A percentile compares a stretch with the other conserved stretches of the same genome.
Conservation (phyloP, 352 stramenopile genomes). For the Phytophthora syringae region DNA sequence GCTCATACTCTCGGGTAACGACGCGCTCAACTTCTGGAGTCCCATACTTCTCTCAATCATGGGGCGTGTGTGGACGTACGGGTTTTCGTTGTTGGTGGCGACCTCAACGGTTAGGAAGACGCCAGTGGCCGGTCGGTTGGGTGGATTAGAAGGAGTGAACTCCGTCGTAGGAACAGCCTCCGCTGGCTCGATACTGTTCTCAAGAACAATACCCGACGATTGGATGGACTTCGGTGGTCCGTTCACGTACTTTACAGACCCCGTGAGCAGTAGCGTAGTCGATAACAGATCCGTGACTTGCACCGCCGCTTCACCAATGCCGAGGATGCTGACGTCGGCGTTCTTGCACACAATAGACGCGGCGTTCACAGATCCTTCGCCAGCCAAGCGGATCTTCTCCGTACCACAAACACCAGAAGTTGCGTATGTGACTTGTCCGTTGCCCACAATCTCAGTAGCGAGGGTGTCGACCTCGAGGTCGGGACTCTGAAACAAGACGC, state of each 20-base stretch:
- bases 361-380: conserved; percentile 44
- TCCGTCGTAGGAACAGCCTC: conserved; percentile 4
- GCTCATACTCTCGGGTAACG: conserved; percentile 31
- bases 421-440: conserved; percentile 46
- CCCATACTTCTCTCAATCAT: conserved; percentile 9
- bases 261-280: conserved; percentile 35
- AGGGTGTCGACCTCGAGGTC: conserved; percentile 11
- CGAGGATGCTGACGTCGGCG: conserved; percentile 48
- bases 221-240: conserved; percentile 40
- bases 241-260: conserved; percentile 45
- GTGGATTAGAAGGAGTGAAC: conserved; percentile 9
- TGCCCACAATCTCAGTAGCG: conserved; percentile 36
- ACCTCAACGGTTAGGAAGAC: conserved; percentile 31
- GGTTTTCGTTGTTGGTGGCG: conserved; percentile 23
- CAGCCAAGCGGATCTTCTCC: conserved; percentile 40
- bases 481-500: conserved; percentile 40
- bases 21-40: conserved; percentile 25
- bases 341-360: conserved; percentile 51
- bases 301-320: conserved; percentile 46
- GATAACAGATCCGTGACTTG: conserved; percentile 49
- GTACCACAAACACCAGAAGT: conserved; percentile 34
- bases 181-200: conserved; percentile 23
- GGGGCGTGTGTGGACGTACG: conserved; percentile 25
- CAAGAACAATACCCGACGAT: conserved; percentile 26
- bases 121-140: conserved; percentile 14